Percentiles rank a stretch among this genome's conserved stretches.
Conservation (phyloP, 1,284 basidiomycete genomes). For the Golubevia sp. region DNA sequence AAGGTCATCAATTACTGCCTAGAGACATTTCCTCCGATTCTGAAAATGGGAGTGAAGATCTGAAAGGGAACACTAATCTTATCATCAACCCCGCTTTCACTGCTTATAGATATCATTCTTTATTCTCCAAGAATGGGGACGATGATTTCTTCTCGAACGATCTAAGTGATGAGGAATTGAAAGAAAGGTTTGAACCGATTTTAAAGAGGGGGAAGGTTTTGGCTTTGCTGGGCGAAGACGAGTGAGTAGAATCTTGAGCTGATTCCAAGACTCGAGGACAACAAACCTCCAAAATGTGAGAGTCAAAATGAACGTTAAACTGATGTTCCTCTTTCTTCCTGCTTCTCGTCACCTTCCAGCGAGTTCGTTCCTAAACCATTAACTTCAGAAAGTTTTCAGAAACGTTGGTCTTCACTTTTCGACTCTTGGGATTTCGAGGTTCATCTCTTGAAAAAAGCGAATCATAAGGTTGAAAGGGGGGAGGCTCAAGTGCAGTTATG, state of each 20-base stretch:
- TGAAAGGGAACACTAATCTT: constrained; percentile 26
- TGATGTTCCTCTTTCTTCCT: neutral
- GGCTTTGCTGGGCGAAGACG: constrained; percentile 37
- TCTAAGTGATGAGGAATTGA: constrained; percentile 21
- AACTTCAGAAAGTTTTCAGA: constrained; percentile 12
- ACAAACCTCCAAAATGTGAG: neutral
- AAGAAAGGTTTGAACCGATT: constrained; percentile 10
- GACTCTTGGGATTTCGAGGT: constrained; percentile 16
- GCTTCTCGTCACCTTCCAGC: constrained; percentile 11
- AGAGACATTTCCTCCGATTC: neutral
- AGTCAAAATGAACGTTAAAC: neutral
- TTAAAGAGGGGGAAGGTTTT: constrained; percentile 6
- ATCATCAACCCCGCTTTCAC: constrained; percentile 35
- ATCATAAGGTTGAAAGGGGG: constrained; percentile 34
- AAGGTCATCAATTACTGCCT: constrained; percentile 11
- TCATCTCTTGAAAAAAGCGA: constrained; percentile 23
- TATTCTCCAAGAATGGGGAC: constrained; percentile 34
- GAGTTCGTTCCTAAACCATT: constrained; percentile 27
- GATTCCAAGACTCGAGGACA: neutral
- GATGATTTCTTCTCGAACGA: constrained; percentile 54
- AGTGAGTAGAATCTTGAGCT: constrained; percentile 33
- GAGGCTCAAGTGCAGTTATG: constrained; percentile 24
- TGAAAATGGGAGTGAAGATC: neutral
- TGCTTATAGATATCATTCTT: constrained; percentile 47
- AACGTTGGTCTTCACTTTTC: constrained; percentile 24